Evolutionary conservation across 805 yeast genomes (phyloP).

Genomic region (Blastobotrys peoriensis): DNA sequence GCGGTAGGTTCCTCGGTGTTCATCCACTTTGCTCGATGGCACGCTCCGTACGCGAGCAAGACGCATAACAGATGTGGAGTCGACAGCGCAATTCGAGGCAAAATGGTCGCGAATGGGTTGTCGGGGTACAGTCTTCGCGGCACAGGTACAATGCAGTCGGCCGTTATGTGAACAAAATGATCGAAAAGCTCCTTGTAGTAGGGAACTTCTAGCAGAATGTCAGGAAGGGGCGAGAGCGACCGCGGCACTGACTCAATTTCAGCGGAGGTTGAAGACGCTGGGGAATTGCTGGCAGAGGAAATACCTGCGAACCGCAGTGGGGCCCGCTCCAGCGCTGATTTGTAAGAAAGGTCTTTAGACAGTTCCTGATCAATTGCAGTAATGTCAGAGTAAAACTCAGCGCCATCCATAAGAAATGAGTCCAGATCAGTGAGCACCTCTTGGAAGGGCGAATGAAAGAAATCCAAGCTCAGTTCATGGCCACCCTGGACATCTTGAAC

Average conservation of each 20-base stretch:
- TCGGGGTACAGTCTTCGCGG: constrained; percentile 46
- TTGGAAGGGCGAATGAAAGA: neutral
- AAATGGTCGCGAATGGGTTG: constrained; percentile 58
- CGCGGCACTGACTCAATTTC: constrained; percentile 23
- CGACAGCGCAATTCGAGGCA: constrained; percentile 65
- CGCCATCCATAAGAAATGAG: neutral
- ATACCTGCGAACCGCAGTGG: neutral
- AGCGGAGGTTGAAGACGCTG: neutral
- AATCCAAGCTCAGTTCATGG: neutral
- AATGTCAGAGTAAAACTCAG: neutral
- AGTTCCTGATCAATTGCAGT: neutral
- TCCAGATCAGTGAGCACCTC: neutral
- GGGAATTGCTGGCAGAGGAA: neutral
- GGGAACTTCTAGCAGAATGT: constrained; percentile 51
- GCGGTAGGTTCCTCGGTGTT: constrained; percentile 24
- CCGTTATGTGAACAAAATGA: constrained; percentile 55
- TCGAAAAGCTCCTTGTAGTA: constrained; percentile 56
- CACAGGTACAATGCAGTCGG: constrained; percentile 59
- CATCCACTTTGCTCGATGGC: constrained; percentile 29
- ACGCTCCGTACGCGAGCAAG: constrained; percentile 45
- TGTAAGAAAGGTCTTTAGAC: neutral
- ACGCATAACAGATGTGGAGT: constrained; percentile 51
- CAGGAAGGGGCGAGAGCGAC: constrained; percentile 50
- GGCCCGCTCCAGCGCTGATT: neutral
- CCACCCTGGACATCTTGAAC: neutral